Evolutionary conservation across 331 rosid species (phyloP).

Genomic region (Erythrophleum ivorense): DNA sequence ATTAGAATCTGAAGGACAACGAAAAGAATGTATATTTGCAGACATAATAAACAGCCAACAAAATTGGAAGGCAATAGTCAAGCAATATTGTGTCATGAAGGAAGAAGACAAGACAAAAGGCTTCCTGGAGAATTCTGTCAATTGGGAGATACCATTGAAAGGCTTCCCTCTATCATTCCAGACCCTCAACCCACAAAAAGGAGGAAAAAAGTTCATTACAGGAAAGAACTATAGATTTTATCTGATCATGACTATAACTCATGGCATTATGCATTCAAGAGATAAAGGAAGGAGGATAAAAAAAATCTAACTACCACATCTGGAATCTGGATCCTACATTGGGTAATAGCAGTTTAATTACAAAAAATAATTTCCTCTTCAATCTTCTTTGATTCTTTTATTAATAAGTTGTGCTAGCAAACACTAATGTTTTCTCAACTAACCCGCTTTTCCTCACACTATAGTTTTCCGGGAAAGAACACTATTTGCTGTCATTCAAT

Average conservation of each 20-base stretch:
- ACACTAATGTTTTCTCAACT: not conserved
- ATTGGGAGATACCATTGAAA: not conserved
- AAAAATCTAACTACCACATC: constrained; percentile 4
- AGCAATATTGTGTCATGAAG: not conserved
- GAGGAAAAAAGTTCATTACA: not conserved
- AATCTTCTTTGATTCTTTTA: not conserved
- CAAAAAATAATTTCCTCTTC: not conserved
- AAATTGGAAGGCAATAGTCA: not conserved
- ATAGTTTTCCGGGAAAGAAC: not conserved
- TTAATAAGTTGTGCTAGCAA: not conserved
- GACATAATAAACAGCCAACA: not conserved
- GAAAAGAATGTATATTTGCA: not conserved
- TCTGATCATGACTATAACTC: not conserved
- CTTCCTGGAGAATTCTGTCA: not conserved
- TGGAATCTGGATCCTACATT: not conserved
- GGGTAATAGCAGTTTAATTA: not conserved
- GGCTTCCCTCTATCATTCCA: not conserved
- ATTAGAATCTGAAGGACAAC: not conserved
- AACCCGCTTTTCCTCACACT: not conserved
- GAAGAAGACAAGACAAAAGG: not conserved
- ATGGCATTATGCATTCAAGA: not conserved
- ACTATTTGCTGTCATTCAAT: not conserved
- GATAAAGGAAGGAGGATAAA: not conserved
- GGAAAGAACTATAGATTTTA: not conserved
- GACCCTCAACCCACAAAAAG: not conserved